These are phyloP conservation scores for Phragmites australis DNA, from an alignment of 176 grass and related monocot species.

Conservation along the genomic window DNA sequence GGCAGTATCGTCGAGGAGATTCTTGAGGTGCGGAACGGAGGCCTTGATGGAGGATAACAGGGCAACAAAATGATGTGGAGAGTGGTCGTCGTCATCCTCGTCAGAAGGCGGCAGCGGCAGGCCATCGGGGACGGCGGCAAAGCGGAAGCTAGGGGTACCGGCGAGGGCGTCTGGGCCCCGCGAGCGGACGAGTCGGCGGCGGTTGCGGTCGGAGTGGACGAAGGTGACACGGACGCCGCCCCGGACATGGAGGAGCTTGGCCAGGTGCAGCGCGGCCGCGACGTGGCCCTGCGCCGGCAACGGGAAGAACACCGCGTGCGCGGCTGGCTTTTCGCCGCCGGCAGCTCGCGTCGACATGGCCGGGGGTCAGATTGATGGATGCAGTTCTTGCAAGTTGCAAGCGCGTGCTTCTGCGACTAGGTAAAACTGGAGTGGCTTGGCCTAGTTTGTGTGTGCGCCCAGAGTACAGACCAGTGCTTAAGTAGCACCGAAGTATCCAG, in stretches of 20 bases:
- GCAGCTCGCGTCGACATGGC: neutral
- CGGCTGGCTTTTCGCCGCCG: neutral
- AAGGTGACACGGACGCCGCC: slow-evolving; percentile 18
- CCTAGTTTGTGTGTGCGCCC: no score
- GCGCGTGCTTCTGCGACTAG: no score
- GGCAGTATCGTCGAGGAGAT: neutral
- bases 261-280: slow-evolving; percentile 12
- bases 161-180: neutral
- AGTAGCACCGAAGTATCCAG: no score
- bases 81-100: neutral
- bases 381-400: no score
- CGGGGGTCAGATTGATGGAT: no score
- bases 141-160: neutral
- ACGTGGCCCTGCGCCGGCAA: slow-evolving; percentile 28
- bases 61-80: neutral
- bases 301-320: slow-evolving; percentile 28
- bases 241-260: neutral
- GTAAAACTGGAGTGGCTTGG: no score
- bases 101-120: neutral
- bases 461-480: no score
- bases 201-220: slow-evolving; percentile 31
- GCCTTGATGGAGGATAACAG: neutral
- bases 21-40: neutral
- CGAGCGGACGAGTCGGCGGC: slow-evolving; percentile 13
- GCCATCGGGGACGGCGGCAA: neutral